phyloP scores from a whole-genome alignment of 2,329 filamentous ascomycete species.

The Sclerotinia spermophila region DNA sequence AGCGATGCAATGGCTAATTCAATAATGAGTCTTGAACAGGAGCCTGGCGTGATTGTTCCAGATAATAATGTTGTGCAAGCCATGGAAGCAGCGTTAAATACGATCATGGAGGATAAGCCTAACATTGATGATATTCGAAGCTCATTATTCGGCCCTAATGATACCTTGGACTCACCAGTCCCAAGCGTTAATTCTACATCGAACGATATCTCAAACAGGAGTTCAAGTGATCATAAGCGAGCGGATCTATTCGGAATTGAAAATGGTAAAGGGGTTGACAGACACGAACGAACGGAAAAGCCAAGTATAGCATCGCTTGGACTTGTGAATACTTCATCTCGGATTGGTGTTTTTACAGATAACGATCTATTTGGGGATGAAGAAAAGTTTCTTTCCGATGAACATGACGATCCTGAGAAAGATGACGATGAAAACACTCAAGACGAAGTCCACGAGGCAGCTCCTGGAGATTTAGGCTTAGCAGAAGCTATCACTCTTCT shows the following conservation, averaged over 20 bases:
- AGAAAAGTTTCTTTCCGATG: constrained; percentile 78
- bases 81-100: constrained; percentile 86
- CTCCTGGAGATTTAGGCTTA: constrained; percentile 87
- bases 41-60: constrained; percentile 55
- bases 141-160: constrained; percentile 62
- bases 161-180: constrained; percentile 38
- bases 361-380: constrained; percentile 92
- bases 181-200: constrained; percentile 49
- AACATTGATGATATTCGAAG: constrained; percentile 61
- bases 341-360: constrained; percentile 88
- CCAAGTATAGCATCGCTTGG: constrained; percentile 90
- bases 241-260: constrained; percentile 42
- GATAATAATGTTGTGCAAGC: constrained; percentile 83
- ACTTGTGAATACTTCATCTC: constrained; percentile 79
- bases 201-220: constrained; percentile 59
- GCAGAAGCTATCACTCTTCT: constrained; percentile 88
- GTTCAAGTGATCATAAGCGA: constrained; percentile 56
- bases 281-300: constrained; percentile 56
- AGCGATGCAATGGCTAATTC: constrained; percentile 68
- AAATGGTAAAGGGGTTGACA: constrained; percentile 46
- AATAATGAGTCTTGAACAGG: constrained; percentile 73
- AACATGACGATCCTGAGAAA: constrained; percentile 67
- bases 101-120: constrained; percentile 82
- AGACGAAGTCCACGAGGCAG: constrained; percentile 89
- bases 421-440: constrained; percentile 58